Percentiles rank a stretch among this genome's conserved stretches.
These are phyloP conservation scores for Colletotrichum sp. DNA, from an alignment of 2,329 filamentous ascomycete species.

Conservation along the genomic window DNA sequence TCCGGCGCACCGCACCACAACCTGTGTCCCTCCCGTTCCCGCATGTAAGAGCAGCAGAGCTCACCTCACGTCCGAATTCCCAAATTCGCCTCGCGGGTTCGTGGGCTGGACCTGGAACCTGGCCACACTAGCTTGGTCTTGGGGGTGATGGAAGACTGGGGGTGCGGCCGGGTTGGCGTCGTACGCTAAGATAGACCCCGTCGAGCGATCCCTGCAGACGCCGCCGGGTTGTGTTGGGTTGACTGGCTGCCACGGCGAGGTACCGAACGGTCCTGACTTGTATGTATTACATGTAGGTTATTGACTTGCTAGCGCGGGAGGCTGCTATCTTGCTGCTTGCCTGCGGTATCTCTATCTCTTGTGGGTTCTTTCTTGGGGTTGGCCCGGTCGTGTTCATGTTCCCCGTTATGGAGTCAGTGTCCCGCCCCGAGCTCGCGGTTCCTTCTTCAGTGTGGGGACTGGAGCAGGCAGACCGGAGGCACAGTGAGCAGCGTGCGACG, in stretches of 20 bases:
- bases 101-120: conserved; percentile 10
- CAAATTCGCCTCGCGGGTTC: conserved; percentile 1
- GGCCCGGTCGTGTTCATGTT: not conserved
- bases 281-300: not conserved
- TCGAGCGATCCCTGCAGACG: conserved; percentile 1
- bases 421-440: not conserved
- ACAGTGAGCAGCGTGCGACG: not conserved
- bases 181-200: conserved; percentile 9
- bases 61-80: not conserved
- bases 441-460: not conserved
- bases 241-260: not conserved
- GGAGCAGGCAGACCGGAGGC: not conserved
- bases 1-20: not conserved
- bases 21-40: not conserved
- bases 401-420: conserved; percentile 1
- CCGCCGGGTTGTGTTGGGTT: not conserved
- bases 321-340: not conserved
- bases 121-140: not conserved
- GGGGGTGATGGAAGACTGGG: conserved; percentile 4
- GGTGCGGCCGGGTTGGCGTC: not conserved
- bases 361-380: conserved; percentile 3
- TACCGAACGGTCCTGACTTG: conserved; percentile 2
- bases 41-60: not conserved
- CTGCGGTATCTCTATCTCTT: not conserved
- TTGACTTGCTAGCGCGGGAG: not conserved